Evolutionary conservation across 192 early-diverging fungal species (phyloP).

Genomic region (Gamsiella multidivaricata): DNA sequence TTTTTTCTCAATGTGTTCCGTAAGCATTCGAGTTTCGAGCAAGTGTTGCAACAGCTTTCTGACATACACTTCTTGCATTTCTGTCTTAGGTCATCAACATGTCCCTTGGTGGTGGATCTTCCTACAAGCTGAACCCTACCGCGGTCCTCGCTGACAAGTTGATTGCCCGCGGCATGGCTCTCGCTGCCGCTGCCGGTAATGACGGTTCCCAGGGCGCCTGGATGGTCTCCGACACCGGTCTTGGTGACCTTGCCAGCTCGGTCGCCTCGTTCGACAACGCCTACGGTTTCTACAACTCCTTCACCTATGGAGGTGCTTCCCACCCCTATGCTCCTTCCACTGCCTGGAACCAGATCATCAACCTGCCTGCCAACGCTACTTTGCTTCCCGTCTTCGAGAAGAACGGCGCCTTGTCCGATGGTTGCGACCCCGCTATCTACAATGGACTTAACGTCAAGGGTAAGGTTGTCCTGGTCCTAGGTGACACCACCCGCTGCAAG

Average conservation of each 20-base stretch:
- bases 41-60: constrained; percentile 8
- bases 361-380: constrained; percentile 51
- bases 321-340: constrained; percentile 14
- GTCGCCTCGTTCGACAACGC: constrained; percentile 25
- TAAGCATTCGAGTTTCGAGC: too few species aligned
- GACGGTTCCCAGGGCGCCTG: constrained; percentile 71
- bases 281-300: constrained; percentile 10
- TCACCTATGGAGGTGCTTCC: constrained; percentile 21
- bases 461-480: constrained; percentile 65
- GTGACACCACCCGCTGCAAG: constrained; percentile 41
- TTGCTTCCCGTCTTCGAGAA: constrained; percentile 37
- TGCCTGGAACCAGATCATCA: constrained; percentile 35
- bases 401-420: constrained; percentile 23
- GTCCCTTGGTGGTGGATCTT: constrained; percentile 71
- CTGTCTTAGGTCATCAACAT: constrained; percentile 69
- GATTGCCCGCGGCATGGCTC: constrained; percentile 61
- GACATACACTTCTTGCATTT: constrained; percentile 4
- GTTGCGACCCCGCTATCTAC: constrained; percentile 34
- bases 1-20: too few species aligned
- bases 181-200: constrained; percentile 84
- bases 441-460: constrained; percentile 14
- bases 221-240: constrained; percentile 67
- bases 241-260: constrained; percentile 63
- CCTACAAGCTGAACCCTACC: constrained; percentile 67
- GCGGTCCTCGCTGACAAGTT: constrained; percentile 60